Evolutionary conservation across 345 rosid species (phyloP).

Genomic region (Eucalyptus victrix): DNA sequence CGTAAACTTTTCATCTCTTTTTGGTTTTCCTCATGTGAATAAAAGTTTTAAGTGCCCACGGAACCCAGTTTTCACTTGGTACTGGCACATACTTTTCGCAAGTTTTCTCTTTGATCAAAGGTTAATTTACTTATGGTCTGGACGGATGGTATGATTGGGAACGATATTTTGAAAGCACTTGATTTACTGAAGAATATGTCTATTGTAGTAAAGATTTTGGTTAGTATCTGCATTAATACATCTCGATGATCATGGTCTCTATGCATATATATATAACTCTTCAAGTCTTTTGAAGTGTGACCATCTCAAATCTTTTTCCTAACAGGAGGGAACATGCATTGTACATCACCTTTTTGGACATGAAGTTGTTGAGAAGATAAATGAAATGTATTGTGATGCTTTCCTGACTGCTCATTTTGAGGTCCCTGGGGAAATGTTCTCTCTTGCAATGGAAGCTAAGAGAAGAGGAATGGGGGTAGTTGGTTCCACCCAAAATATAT

Average conservation of each 20-base stretch:
- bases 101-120: background rate
- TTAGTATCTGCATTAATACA: background rate
- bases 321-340: constrained; percentile 84
- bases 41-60: background rate
- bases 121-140: background rate
- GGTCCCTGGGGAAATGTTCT: constrained; percentile 99
- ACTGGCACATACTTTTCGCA: background rate
- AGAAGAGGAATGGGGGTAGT: constrained; percentile 93
- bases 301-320: background rate
- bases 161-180: background rate
- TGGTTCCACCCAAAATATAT: constrained; percentile 86
- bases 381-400: constrained; percentile 81
- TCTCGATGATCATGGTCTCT: background rate
- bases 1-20: background rate
- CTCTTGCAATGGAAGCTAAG: constrained; percentile 93
- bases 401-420: constrained; percentile 92
- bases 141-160: background rate
- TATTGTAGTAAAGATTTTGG: background rate
- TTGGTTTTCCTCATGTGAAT: background rate
- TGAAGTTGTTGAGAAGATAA: constrained; percentile 83
- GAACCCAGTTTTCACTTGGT: background rate
- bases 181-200: background rate
- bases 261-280: background rate
- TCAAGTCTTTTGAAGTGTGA: background rate
- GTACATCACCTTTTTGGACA: constrained; percentile 93